phyloP scores from a whole-genome alignment of 495 filamentous ascomycete genomes.

The Trypethelium eluteriae region DNA sequence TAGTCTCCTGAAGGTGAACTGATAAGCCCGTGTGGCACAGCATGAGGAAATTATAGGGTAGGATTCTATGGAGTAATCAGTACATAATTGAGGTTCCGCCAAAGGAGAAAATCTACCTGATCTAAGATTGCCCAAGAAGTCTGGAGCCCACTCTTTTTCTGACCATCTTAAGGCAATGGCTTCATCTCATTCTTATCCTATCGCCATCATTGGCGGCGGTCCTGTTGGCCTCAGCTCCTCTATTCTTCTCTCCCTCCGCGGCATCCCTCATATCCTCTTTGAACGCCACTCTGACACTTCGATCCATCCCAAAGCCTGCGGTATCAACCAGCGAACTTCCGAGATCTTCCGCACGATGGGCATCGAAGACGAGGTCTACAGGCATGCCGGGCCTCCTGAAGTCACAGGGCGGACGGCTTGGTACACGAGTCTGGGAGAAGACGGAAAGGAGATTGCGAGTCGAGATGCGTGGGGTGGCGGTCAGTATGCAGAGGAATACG shows the following conservation, averaged over 20 bases:
- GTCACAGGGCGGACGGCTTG: conserved; percentile 13
- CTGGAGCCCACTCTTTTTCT: too few relatives aligned
- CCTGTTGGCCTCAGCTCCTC: conserved; percentile 28
- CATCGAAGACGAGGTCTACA: conserved; percentile 14
- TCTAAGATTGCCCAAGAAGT: too few relatives aligned
- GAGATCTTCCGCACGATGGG: conserved; percentile 27
- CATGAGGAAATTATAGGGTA: too few relatives aligned
- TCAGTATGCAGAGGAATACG: conserved; percentile 18
- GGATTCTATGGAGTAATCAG: too few relatives aligned
- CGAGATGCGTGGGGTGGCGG: conserved; percentile 27
- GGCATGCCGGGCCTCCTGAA: conserved; percentile 7
- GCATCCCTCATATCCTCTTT: conserved; percentile 23
- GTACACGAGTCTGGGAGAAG: conserved; percentile 14
- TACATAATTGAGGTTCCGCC: too few relatives aligned
- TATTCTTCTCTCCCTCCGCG: conserved; percentile 26
- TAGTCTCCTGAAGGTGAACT: too few relatives aligned
- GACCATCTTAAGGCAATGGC: neutral
- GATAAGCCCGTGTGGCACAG: too few relatives aligned
- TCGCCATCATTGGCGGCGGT: conserved; percentile 31
- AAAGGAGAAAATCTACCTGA: too few relatives aligned
- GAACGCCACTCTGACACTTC: conserved; percentile 27
- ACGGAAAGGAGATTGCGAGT: conserved; percentile 18
- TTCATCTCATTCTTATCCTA: neutral
- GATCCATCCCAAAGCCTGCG: conserved; percentile 31
- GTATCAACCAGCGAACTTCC: conserved; percentile 28